Percentiles rank a stretch among this genome's conserved stretches.
Evolutionary conservation across 345 rosid species (phyloP).

Genomic region (Rhodamnia argentea): DNA sequence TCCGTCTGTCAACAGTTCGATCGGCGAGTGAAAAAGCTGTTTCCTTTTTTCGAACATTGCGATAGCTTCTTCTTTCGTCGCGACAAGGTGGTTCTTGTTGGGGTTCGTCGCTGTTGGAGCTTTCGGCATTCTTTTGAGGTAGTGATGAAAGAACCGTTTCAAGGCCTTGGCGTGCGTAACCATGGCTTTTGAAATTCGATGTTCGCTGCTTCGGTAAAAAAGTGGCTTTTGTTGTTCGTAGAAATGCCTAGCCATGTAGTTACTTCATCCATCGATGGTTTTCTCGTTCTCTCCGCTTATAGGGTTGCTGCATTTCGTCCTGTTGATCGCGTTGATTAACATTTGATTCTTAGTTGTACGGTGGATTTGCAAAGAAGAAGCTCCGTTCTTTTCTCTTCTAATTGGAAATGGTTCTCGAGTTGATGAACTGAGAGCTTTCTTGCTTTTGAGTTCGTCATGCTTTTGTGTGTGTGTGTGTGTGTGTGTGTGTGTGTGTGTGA

Average conservation of each 20-base stretch:
- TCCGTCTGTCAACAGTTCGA: background rate
- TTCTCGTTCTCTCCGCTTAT: background rate
- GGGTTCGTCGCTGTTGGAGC: background rate
- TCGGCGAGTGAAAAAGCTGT: background rate
- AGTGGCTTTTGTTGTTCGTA: background rate
- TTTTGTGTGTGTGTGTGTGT: too few relatives aligned
- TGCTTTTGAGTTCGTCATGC: background rate
- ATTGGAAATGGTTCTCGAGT: background rate
- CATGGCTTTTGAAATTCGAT: background rate
- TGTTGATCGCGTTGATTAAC: background rate
- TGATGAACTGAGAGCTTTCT: background rate
- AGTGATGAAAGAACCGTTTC: background rate
- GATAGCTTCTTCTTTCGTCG: background rate
- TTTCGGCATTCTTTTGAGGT: background rate
- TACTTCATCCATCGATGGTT: background rate
- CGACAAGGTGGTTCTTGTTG: background rate
- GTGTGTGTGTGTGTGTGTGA: too few relatives aligned
- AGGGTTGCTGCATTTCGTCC: background rate
- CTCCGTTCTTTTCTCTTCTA: background rate
- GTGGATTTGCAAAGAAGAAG: background rate
- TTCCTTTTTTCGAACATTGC: background rate
- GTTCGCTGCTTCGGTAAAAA: background rate
- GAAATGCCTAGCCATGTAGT: background rate
- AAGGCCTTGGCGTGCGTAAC: background rate
- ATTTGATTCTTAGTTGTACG: background rate